Evolutionary conservation across 2,329 filamentous ascomycete species (phyloP).

Genomic region (Thielaviopsis euricoi): DNA sequence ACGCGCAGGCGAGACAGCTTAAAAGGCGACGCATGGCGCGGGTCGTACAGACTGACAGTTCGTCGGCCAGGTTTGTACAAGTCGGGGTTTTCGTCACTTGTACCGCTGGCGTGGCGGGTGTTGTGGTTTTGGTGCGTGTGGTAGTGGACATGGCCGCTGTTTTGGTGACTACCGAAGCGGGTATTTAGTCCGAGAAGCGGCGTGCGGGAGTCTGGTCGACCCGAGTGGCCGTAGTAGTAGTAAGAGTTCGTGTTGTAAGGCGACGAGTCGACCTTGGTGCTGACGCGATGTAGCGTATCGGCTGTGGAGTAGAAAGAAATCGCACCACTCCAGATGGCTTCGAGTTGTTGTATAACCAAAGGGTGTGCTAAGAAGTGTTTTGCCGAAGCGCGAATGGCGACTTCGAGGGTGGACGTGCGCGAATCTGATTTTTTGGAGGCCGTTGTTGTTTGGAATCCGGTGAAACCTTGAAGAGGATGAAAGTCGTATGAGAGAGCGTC

Average conservation of each 20-base stretch:
- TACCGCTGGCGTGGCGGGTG: neutral
- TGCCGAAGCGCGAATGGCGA: conserved; percentile 81
- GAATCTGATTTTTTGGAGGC: conserved; percentile 27
- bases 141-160: conserved; percentile 7
- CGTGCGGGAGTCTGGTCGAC: conserved; percentile 6
- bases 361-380: conserved; percentile 88
- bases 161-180: neutral
- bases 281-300: conserved; percentile 58
- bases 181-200: conserved; percentile 3
- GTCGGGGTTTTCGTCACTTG: conserved; percentile 12
- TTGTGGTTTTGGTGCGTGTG: neutral
- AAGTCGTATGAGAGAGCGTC: conserved; percentile 93
- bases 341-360: conserved; percentile 82
- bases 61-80: conserved; percentile 32
- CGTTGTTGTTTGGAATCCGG: conserved; percentile 26
- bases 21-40: conserved; percentile 74
- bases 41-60: conserved; percentile 78
- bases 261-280: conserved; percentile 19
- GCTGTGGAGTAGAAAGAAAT: conserved; percentile 87
- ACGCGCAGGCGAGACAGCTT: conserved; percentile 84
- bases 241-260: conserved; percentile 1
- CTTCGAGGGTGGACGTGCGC: conserved; percentile 77
- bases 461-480: conserved; percentile 72
- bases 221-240: neutral
- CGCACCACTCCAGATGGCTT: conserved; percentile 91